Percentiles rank a stretch among this genome's conserved stretches.
Evolutionary conservation across 2,329 filamentous ascomycete species (phyloP).

Genomic region (Ophiostoma australiae): DNA sequence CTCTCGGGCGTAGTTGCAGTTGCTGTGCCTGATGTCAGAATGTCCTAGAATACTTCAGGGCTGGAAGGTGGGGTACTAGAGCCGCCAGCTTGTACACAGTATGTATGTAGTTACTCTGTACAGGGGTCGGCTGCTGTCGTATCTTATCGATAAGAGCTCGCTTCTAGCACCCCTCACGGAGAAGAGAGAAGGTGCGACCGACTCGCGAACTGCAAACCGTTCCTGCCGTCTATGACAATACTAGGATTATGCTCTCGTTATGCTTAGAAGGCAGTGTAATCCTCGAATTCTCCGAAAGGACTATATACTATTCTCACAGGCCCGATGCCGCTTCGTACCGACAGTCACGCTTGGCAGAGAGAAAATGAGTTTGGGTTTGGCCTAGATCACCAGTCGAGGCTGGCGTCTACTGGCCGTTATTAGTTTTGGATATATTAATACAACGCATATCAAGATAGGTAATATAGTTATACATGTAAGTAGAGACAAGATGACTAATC

Average conservation of each 20-base stretch:
- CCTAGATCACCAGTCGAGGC: background rate
- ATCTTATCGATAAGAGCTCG: constrained; percentile 24
- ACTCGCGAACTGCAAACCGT: background rate
- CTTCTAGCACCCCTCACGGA: constrained; percentile 1
- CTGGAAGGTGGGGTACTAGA: constrained; percentile 21
- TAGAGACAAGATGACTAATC: background rate
- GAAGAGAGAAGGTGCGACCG: background rate
- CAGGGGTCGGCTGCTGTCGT: background rate
- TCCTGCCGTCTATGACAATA: background rate
- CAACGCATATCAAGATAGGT: background rate
- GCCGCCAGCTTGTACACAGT: constrained; percentile 5
- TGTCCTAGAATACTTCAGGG: constrained; percentile 17
- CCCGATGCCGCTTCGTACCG: background rate
- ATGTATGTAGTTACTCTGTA: background rate
- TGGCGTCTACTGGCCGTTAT: constrained; percentile 5
- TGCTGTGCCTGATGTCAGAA: constrained; percentile 16
- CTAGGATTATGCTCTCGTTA: background rate
- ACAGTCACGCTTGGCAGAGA: background rate
- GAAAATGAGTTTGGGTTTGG: background rate
- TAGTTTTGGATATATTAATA: constrained; percentile 9
- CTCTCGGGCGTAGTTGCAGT: constrained; percentile 7
- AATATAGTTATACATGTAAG: background rate
- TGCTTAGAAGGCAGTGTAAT: background rate
- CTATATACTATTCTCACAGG: background rate
- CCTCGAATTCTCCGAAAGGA: background rate